A percentile compares a stretch with the other conserved stretches of the same genome.
phyloP scores from a whole-genome alignment of 176 grass and related monocot genomes.

The Leersia perrieri region DNA sequence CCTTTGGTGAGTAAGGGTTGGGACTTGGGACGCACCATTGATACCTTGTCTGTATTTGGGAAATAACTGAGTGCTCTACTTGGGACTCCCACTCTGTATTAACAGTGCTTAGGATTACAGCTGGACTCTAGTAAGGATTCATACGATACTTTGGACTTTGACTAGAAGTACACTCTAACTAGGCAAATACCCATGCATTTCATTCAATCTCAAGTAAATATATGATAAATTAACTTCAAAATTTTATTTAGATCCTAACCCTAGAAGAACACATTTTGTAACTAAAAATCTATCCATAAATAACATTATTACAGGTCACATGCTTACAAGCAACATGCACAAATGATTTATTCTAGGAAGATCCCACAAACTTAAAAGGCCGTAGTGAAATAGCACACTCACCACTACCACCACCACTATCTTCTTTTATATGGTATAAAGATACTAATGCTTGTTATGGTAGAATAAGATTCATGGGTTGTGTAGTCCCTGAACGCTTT shows the following conservation, averaged over 20 bases:
- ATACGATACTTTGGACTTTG: not conserved
- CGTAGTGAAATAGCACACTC: not conserved
- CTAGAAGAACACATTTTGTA: not conserved
- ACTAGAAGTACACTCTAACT: not conserved
- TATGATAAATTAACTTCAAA: not conserved
- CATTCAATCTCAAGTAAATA: not conserved
- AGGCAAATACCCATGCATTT: not conserved
- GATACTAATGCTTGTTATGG: not conserved
- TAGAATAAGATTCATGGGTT: constrained; percentile 5
- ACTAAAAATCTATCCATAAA: not conserved
- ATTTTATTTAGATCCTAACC: not conserved
- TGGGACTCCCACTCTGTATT: too few species aligned
- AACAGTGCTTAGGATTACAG: not conserved
- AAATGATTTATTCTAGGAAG: not conserved
- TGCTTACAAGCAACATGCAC: not conserved
- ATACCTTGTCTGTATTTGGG: not conserved
- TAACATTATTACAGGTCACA: not conserved
- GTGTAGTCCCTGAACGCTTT: not conserved
- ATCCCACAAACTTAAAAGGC: not conserved
- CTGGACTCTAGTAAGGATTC: not conserved
- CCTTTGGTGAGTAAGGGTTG: not conserved
- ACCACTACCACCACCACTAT: not conserved
- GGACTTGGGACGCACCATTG: not conserved
- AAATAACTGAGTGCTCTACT: too few species aligned
- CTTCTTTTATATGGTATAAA: not conserved